These are phyloP conservation scores for Eryngium alpinum DNA, from an alignment of 140 eudicot species.

Conservation along the genomic window DNA sequence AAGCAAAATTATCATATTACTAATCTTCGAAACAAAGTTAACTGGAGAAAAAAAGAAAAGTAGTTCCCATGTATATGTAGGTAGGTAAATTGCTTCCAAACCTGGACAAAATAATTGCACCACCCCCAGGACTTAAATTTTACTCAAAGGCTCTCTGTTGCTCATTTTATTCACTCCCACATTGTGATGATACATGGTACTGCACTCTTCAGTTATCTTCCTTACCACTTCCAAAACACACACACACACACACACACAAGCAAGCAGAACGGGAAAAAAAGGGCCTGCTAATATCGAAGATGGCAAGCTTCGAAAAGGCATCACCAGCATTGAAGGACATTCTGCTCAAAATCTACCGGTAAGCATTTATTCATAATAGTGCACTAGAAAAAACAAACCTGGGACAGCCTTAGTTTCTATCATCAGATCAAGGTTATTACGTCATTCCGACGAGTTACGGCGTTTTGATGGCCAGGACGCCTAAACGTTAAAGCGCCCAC, in stretches of 20 bases:
- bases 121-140: conserved; percentile 32
- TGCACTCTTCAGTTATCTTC: background rate
- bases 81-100: conserved; percentile 51
- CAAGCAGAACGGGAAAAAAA: background rate
- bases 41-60: background rate
- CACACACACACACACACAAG: conserved; percentile 1
- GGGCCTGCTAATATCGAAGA: conserved; percentile 16
- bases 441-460: no score
- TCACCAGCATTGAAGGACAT: conserved; percentile 83
- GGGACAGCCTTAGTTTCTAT: no score
- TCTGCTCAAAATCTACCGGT: conserved; percentile 74
- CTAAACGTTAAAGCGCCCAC: no score
- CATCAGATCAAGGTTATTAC: no score
- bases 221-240: background rate
- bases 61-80: background rate
- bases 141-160: conserved; percentile 30
- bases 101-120: conserved; percentile 48
- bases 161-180: conserved; percentile 10
- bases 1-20: background rate
- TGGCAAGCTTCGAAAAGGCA: conserved; percentile 72
- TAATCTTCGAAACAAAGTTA: background rate
- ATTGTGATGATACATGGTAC: background rate
- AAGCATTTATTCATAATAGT: conserved; percentile 9
- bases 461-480: no score
- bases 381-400: background rate